Percentiles rank a stretch among this genome's conserved stretches.
Conservation (phyloP, 169 alveolate species). For the Theileria annulata region DNA sequence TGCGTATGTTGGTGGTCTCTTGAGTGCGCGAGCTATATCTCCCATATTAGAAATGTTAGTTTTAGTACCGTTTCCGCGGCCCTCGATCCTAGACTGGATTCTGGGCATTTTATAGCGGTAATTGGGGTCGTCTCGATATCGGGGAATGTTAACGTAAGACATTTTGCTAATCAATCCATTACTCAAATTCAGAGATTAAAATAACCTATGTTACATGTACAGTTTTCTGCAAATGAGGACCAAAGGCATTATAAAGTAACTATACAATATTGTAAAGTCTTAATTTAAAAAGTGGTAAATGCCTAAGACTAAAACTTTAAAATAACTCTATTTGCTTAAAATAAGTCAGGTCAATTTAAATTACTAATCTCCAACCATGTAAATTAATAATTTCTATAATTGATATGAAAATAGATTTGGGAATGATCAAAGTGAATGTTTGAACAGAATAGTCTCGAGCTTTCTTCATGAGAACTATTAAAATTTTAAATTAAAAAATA, state of each 20-base stretch:
- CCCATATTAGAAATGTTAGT: slow-evolving; percentile 96
- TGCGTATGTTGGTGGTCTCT: slow-evolving; percentile 90
- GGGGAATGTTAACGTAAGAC: slow-evolving; percentile 89
- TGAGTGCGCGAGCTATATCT: slow-evolving; percentile 94
- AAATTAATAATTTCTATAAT: not conserved
- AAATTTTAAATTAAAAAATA: not conserved
- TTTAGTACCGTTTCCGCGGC: slow-evolving; percentile 96
- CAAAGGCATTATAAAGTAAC: slow-evolving; percentile 5
- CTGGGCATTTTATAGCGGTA: slow-evolving; percentile 97
- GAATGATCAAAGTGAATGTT: not conserved
- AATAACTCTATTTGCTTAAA: not conserved
- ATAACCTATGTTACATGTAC: slow-evolving; percentile 1
- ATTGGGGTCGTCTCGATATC: slow-evolving; percentile 92
- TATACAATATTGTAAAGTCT: slow-evolving; percentile 1
- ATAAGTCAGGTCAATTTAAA: not conserved
- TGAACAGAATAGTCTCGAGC: not conserved
- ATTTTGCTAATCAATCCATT: slow-evolving; percentile 35
- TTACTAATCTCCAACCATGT: slow-evolving; percentile 2
- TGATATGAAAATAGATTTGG: not conserved
- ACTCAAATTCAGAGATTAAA: not conserved
- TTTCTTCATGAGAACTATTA: slow-evolving; percentile 10
- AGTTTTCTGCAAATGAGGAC: not conserved
- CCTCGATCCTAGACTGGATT: slow-evolving; percentile 89
- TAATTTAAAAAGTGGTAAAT: not conserved
- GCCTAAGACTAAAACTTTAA: not conserved